Percentiles rank a stretch among this genome's conserved stretches.
Conservation (phyloP, 805 yeast species). For the Wickerhamomyces sydowiorum region DNA sequence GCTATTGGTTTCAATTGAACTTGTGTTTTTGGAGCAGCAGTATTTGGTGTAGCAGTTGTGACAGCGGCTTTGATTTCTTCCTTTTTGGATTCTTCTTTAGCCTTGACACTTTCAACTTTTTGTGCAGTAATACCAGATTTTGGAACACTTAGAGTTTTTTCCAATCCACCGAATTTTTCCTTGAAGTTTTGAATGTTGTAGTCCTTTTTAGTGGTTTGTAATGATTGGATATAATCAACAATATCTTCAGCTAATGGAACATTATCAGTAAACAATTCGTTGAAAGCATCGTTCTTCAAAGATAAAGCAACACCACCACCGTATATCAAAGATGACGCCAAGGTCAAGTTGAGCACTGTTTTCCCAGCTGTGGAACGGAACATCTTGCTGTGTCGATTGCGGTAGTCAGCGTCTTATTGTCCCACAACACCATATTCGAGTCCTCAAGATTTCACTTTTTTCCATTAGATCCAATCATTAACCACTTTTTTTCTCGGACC, state of each 20-base stretch:
- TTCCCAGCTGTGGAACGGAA: slow-evolving; percentile 26
- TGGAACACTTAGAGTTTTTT: slow-evolving; percentile 32
- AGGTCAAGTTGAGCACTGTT: slow-evolving; percentile 23
- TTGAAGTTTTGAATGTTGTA: slow-evolving; percentile 29
- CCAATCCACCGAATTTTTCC: slow-evolving; percentile 32
- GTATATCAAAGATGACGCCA: slow-evolving; percentile 36
- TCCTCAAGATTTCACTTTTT: neutral
- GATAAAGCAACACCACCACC: slow-evolving; percentile 58
- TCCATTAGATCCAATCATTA: neutral
- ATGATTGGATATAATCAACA: slow-evolving; percentile 43
- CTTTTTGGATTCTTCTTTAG: slow-evolving; percentile 9
- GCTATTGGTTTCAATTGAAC: slow-evolving; percentile 26
- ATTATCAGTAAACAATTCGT: slow-evolving; percentile 55
- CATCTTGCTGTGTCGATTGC: too few species aligned
- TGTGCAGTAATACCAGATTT: slow-evolving; percentile 33
- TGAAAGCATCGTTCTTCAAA: slow-evolving; percentile 49
- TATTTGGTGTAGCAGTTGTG: slow-evolving; percentile 11
- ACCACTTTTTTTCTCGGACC: neutral
- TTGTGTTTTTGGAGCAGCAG: slow-evolving; percentile 7
- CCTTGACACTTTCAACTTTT: slow-evolving; percentile 23
- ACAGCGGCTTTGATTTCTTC: slow-evolving; percentile 9
- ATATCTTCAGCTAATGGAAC: slow-evolving; percentile 59
- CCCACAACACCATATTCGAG: too few species aligned
- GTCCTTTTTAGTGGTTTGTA: slow-evolving; percentile 18
- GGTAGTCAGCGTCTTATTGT: too few species aligned